phyloP scores from a whole-genome alignment of 208 protist genomes.

The Trichomonas vaginalis region DNA sequence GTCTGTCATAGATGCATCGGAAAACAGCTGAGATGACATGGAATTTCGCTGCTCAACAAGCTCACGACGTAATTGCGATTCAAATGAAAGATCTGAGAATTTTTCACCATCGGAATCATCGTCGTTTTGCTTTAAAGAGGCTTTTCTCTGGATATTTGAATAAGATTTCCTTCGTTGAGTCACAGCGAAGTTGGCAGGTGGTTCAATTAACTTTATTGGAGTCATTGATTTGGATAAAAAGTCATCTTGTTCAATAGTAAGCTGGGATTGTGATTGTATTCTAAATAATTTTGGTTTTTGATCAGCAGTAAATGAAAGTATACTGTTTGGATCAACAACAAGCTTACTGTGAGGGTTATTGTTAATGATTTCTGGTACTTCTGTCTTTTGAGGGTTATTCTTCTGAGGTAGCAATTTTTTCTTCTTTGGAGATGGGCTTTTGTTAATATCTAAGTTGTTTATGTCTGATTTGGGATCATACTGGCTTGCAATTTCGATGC shows the following conservation, averaged over 20 bases:
- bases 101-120: not conserved
- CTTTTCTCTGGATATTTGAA: not conserved
- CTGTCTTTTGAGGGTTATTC: not conserved
- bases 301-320: not conserved
- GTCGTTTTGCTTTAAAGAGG: not conserved
- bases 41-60: not conserved
- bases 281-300: not conserved
- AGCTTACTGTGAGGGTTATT: not conserved
- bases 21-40: not conserved
- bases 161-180: not conserved
- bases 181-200: not conserved
- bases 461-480: not conserved
- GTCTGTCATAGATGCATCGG: not conserved
- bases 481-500: not conserved
- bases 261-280: not conserved
- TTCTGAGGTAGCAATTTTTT: not conserved
- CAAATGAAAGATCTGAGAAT: not conserved
- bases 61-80: not conserved
- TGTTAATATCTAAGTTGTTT: not conserved
- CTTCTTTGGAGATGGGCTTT: not conserved
- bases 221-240: not conserved
- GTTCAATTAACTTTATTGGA: not conserved
- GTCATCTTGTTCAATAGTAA: not conserved
- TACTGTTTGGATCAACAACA: not conserved
- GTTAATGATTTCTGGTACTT: not conserved